Evolutionary conservation across 2,329 filamentous ascomycete genomes (phyloP).

Genomic region (Chaetomium globosum): DNA sequence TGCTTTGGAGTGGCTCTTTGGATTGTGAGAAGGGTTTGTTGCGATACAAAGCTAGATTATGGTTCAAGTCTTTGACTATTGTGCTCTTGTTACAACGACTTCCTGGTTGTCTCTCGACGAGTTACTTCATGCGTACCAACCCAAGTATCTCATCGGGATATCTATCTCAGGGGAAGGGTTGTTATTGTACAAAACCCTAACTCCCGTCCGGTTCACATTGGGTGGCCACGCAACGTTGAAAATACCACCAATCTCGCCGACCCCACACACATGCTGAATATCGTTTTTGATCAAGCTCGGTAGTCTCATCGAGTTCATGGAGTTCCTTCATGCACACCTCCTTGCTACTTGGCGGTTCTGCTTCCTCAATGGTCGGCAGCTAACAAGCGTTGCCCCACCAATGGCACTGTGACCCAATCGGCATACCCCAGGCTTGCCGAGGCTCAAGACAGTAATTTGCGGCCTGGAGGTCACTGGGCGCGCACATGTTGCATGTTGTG

Average conservation of each 20-base stretch:
- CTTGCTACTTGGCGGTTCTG: neutral
- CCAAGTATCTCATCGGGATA: too few relatives aligned
- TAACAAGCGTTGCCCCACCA: slow-evolving; percentile 4
- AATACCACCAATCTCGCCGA: too few relatives aligned
- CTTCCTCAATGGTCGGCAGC: neutral
- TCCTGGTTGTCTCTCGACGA: neutral
- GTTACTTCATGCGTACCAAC: neutral
- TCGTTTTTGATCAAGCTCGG: neutral
- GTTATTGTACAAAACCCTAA: too few relatives aligned
- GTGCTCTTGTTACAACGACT: neutral
- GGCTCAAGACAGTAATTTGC: slow-evolving; percentile 27
- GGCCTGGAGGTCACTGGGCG: slow-evolving; percentile 2
- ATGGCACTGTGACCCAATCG: slow-evolving; percentile 16
- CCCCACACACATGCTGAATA: neutral
- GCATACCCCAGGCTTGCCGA: slow-evolving; percentile 25
- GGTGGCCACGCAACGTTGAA: too few relatives aligned
- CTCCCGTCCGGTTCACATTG: too few relatives aligned
- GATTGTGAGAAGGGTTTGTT: neutral
- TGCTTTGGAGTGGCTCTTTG: slow-evolving; percentile 1
- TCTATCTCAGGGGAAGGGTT: too few relatives aligned
- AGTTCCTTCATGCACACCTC: too few relatives aligned
- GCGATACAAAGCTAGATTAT: slow-evolving; percentile 1
- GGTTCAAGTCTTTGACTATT: neutral
- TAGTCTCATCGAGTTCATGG: neutral
- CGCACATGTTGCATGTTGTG: slow-evolving; percentile 24